Base-by-base conservation (phyloP, 2,329 filamentous ascomycete genomes). In the Apiospora malaysiana region DNA sequence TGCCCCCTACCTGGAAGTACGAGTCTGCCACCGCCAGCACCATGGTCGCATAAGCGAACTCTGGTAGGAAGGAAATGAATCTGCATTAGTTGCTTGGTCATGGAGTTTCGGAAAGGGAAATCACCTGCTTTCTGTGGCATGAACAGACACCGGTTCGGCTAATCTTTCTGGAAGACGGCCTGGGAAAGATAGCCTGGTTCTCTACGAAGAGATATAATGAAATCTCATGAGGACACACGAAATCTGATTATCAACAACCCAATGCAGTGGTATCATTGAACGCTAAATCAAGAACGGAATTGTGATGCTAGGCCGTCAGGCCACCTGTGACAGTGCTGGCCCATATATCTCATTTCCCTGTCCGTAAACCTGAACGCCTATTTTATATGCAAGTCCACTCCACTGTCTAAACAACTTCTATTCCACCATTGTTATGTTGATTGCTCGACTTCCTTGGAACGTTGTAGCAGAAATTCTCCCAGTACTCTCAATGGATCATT, bases 1-100 rank as follows among this genome's bases (percentile, higher is more conserved):
- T 92, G 74, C 89, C 95, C 82, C 95, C 95, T 79, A 98, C 94
- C 88, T 98, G 95, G 95, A 95, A 94, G 89, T 98, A 98, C 91
- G 95, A 98, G 93, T 94, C 90, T 85, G 94, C 95, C 84, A 98
- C 95, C 79, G 95, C 95, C 87, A 93, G 90, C 90, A 97, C 94
- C 83, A 88, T 97, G 81, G 94, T 97, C 85, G 91, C 94, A 85
- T 97, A 95, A 92, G 85, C 83, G 81, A 73, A 65, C 71, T 73
- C 70, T 68, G 63, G 70, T 69, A 65, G 70, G 42, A 70, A 68
- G 73, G 71, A 73, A 67, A 71, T 70, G 73, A 72, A 72, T 69
- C 71, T 74, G 75, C 73, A 75, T 75, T 66, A 74, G 66, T 74
- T 74, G 73, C 73, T 70, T 74, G 76, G 77, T 76, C 77, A 79